A percentile compares a stretch with the other conserved stretches of the same genome.
Conservation (phyloP, 73 alveolate species). For the Tetrahymena thermophila region DNA sequence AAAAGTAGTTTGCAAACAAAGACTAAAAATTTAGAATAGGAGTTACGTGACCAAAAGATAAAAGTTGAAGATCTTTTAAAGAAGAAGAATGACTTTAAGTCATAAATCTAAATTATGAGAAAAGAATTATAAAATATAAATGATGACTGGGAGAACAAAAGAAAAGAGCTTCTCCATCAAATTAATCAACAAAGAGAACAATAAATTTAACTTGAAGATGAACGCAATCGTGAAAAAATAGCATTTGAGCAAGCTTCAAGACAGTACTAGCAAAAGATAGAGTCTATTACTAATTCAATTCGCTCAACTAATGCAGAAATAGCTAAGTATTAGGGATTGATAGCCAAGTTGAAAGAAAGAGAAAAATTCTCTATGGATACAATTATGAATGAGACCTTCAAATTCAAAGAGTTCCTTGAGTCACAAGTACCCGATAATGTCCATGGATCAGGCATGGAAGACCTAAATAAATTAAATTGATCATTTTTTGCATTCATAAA, state of each 20-base stretch:
- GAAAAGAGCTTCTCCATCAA: neutral
- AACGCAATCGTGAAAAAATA: neutral
- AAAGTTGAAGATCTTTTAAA: neutral
- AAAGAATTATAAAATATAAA: neutral
- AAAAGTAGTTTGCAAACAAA: neutral
- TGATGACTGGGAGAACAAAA: neutral
- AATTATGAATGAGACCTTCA: neutral
- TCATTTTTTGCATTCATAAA: neutral
- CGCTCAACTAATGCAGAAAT: neutral
- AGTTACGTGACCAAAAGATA: neutral
- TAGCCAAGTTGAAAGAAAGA: neutral
- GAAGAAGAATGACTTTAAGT: neutral
- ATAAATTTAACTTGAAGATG: neutral
- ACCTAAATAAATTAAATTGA: neutral
- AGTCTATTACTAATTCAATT: neutral
- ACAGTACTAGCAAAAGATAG: neutral
- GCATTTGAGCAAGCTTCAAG: neutral
- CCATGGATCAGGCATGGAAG: neutral
- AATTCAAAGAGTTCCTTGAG: neutral
- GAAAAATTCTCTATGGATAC: neutral
- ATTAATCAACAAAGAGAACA: neutral
- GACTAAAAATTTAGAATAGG: neutral
- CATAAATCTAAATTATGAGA: neutral
- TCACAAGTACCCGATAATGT: neutral
- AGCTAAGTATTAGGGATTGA: neutral